These are phyloP conservation scores for Russula sp. DNA, from an alignment of 768 basidiomycete genomes.

Conservation along the genomic window DNA sequence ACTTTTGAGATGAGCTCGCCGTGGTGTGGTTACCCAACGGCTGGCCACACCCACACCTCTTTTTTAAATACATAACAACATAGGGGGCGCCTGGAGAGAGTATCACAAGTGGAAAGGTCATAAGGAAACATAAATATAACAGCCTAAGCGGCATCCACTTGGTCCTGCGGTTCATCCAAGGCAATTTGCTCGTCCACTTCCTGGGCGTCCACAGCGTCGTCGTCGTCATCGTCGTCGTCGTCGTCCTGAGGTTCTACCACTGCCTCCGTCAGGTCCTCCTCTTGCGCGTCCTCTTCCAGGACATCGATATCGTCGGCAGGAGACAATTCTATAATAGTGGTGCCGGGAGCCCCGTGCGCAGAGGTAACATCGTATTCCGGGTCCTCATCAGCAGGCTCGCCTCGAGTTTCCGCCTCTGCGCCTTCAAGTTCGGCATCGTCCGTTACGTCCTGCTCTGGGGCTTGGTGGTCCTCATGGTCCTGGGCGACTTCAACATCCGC, in stretches of 20 bases:
- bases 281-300: constrained; percentile 17
- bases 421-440: constrained; percentile 13
- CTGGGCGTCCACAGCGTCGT: constrained; percentile 12
- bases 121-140: constrained; percentile 20
- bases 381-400: background rate
- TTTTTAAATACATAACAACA: constrained; percentile 2
- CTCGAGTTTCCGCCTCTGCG: background rate
- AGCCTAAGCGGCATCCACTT: constrained; percentile 1
- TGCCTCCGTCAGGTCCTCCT: constrained; percentile 22
- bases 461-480: constrained; percentile 8
- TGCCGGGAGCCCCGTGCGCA: constrained; percentile 5
- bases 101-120: constrained; percentile 1
- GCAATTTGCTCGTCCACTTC: constrained; percentile 18
- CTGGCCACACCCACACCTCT: background rate
- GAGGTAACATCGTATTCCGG: constrained; percentile 18
- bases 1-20: background rate
- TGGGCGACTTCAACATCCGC: background rate
- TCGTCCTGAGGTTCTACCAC: constrained; percentile 10
- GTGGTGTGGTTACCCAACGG: background rate
- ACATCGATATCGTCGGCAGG: constrained; percentile 10
- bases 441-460: constrained; percentile 18
- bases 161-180: constrained; percentile 6
- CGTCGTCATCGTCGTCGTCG: background rate
- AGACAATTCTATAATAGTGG: constrained; percentile 19
- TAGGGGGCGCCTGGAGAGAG: background rate